Conservation (phyloP, 1,284 basidiomycete genomes). For the Cryptococcus sp. region DNA sequence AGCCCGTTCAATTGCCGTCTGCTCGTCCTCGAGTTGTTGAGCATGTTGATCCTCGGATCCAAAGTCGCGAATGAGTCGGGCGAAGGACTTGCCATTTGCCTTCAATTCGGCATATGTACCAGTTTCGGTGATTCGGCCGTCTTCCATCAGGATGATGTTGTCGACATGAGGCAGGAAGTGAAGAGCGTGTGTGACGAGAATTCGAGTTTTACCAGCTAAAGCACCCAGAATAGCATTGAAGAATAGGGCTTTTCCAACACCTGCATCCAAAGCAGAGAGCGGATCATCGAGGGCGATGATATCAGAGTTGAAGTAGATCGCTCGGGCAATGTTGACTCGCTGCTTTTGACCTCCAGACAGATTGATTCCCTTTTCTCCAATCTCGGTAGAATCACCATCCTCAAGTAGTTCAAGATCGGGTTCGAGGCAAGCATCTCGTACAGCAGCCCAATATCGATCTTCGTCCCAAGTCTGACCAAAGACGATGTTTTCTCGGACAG, state of each 20-base stretch:
- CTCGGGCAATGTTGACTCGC: slow-evolving; percentile 64
- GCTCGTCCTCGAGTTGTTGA: slow-evolving; percentile 44
- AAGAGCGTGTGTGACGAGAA: slow-evolving; percentile 58
- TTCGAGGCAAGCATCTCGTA: slow-evolving; percentile 69
- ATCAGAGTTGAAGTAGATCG: slow-evolving; percentile 78
- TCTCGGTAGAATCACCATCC: slow-evolving; percentile 78
- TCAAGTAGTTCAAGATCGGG: slow-evolving; percentile 75
- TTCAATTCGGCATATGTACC: slow-evolving; percentile 71
- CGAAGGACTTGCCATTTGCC: slow-evolving; percentile 61
- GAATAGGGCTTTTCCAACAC: slow-evolving; percentile 80
- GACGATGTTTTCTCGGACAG: slow-evolving; percentile 70
- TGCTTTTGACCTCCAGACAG: slow-evolving; percentile 45
- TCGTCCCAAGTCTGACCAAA: slow-evolving; percentile 78
- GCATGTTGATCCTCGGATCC: slow-evolving; percentile 55
- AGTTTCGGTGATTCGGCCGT: slow-evolving; percentile 69
- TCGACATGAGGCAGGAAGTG: slow-evolving; percentile 50
- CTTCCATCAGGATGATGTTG: slow-evolving; percentile 52
- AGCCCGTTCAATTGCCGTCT: slow-evolving; percentile 38
- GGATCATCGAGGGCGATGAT: slow-evolving; percentile 85
- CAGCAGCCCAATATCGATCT: slow-evolving; percentile 69
- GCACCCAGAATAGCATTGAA: slow-evolving; percentile 70
- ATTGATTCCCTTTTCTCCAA: slow-evolving; percentile 71
- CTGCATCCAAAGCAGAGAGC: slow-evolving; percentile 72
- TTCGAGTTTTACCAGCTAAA: slow-evolving; percentile 64
- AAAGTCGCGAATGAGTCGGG: slow-evolving; percentile 64